These are phyloP conservation scores for Fraxinus baroniana DNA, from an alignment of 305 asterid species.

Conservation along the genomic window DNA sequence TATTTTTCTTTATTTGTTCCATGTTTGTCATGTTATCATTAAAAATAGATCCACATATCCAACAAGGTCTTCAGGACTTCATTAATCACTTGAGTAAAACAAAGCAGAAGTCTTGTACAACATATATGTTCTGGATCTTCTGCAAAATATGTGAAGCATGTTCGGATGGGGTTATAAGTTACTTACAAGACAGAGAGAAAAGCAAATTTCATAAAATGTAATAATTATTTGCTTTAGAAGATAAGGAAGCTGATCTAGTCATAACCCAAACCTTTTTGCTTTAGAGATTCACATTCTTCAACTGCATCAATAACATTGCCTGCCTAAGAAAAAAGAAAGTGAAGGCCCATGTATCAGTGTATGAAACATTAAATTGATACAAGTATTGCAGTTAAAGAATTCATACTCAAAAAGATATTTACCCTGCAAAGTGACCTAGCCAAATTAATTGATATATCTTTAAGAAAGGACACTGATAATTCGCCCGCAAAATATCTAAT, in stretches of 20 bases:
- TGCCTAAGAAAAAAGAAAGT: slow-evolving; percentile 52
- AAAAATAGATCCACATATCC: neutral
- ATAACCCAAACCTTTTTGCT: slow-evolving; percentile 61
- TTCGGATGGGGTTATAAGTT: neutral
- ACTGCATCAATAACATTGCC: slow-evolving; percentile 68
- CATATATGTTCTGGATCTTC: neutral
- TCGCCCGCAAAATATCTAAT: slow-evolving; percentile 43
- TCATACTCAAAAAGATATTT: slow-evolving; percentile 8
- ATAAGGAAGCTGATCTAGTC: slow-evolving; percentile 16
- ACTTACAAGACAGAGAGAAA: neutral
- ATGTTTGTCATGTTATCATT: neutral
- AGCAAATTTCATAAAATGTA: neutral
- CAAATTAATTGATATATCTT: slow-evolving; percentile 69
- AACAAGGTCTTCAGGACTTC: slow-evolving; percentile 4
- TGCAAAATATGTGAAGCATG: neutral
- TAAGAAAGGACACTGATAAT: slow-evolving; percentile 44
- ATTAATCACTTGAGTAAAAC: neutral
- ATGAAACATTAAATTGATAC: neutral
- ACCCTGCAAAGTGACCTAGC: slow-evolving; percentile 89
- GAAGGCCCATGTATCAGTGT: slow-evolving; percentile 13
- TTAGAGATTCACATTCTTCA: slow-evolving; percentile 67
- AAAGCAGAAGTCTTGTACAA: neutral
- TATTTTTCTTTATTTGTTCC: neutral
- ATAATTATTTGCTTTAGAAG: neutral
- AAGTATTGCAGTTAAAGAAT: slow-evolving; percentile 19